A percentile compares a stretch with the other conserved stretches of the same genome.
phyloP scores from a whole-genome alignment of 164 flowering plant species.

The Nymphaea thermarum region DNA sequence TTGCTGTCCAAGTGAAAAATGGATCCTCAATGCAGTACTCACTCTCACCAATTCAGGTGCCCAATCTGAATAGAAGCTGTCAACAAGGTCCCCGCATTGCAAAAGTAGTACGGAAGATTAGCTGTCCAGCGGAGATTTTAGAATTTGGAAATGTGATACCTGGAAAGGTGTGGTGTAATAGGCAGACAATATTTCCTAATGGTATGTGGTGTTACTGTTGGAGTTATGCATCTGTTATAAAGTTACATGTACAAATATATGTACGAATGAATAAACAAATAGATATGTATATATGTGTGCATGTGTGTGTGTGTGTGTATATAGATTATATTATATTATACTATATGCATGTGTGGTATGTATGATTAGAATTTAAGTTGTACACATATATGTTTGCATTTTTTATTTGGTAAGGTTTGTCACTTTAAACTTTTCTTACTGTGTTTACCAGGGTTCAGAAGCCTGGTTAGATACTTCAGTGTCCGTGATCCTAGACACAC shows the following conservation, averaged over 20 bases:
- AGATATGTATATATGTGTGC: too few relatives aligned
- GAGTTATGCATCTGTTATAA: neutral
- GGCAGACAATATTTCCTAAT: slow-evolving; percentile 73
- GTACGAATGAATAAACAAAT: neutral
- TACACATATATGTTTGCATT: neutral
- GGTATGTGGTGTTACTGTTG: slow-evolving; percentile 31
- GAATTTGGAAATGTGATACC: slow-evolving; percentile 55
- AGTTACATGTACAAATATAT: neutral
- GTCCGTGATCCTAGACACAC: slow-evolving; percentile 59
- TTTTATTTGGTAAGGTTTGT: neutral
- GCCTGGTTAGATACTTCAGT: slow-evolving; percentile 71
- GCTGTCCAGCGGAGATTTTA: slow-evolving; percentile 69
- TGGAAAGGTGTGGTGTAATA: slow-evolving; percentile 71
- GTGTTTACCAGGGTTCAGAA: slow-evolving; percentile 62
- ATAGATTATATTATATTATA: neutral
- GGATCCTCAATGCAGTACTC: slow-evolving; percentile 2
- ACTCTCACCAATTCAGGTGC: slow-evolving; percentile 20
- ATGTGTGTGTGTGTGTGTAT: too few relatives aligned
- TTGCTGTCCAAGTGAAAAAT: slow-evolving; percentile 18
- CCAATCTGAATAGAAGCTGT: slow-evolving; percentile 37
- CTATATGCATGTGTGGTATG: too few relatives aligned
- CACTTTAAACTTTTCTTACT: slow-evolving; percentile 1
- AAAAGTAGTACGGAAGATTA: slow-evolving; percentile 72
- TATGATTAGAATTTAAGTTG: too few relatives aligned
- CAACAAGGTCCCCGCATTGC: slow-evolving; percentile 96